A percentile compares a stretch with the other conserved stretches of the same genome.
These are phyloP conservation scores for Auricularia sp. DNA, from an alignment of 768 basidiomycete species.

Conservation along the genomic window DNA sequence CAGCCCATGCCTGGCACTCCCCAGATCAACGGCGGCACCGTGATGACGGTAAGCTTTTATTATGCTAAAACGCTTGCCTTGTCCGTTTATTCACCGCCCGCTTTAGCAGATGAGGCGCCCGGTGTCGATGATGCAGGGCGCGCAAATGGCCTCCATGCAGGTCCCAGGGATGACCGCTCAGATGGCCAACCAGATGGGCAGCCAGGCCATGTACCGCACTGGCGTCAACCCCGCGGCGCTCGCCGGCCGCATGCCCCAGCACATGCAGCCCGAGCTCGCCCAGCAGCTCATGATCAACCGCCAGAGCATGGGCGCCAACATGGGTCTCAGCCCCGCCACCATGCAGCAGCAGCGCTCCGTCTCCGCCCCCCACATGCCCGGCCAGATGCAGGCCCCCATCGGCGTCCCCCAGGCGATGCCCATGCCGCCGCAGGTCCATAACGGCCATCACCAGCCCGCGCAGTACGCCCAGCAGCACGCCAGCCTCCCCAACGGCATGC, in stretches of 20 bases:
- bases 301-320: neutral
- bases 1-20: neutral
- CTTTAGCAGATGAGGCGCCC: no score
- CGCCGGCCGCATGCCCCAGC: neutral
- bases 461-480: no score
- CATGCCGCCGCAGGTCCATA: no score
- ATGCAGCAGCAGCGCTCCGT: slow-evolving; percentile 19
- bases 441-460: no score
- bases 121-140: no score
- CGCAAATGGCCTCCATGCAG: no score
- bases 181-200: neutral
- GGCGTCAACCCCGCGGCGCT: neutral
- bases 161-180: no score
- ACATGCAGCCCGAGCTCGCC: neutral
- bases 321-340: neutral
- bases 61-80: no score
- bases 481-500: neutral
- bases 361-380: neutral
- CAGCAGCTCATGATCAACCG: neutral
- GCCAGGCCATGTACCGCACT: neutral
- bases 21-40: neutral
- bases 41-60: neutral
- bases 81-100: neutral
- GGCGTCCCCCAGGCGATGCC: no score
- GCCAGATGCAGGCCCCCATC: no score